A percentile compares a stretch with the other conserved stretches of the same genome.
These are phyloP conservation scores for Saccharomyces mikatae DNA, from an alignment of 805 yeast genomes.

Conservation along the genomic window DNA sequence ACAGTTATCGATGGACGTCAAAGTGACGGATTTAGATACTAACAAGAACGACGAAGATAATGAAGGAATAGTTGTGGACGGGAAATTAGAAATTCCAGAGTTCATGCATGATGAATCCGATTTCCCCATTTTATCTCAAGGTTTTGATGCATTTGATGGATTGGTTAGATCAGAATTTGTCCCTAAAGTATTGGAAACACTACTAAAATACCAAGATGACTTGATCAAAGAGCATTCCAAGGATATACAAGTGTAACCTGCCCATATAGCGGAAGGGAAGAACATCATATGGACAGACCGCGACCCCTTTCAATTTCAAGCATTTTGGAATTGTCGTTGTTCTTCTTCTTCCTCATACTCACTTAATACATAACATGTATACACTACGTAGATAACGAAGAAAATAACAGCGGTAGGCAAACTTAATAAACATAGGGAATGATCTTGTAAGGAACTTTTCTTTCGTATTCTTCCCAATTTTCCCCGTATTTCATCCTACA, in stretches of 20 bases:
- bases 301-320: background rate
- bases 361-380: conserved; percentile 2
- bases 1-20: conserved; percentile 42
- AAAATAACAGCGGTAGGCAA: background rate
- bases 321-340: background rate
- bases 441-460: conserved; percentile 77
- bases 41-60: conserved; percentile 19
- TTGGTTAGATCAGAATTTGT: conserved; percentile 40
- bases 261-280: background rate
- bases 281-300: background rate
- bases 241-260: conserved; percentile 39
- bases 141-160: conserved; percentile 34
- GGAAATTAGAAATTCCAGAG: conserved; percentile 49
- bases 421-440: conserved; percentile 74
- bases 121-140: conserved; percentile 49
- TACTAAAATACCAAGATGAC: conserved; percentile 54
- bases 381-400: conserved; percentile 1
- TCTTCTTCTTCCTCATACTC: background rate
- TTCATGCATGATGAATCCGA: conserved; percentile 72
- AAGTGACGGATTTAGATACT: conserved; percentile 21
- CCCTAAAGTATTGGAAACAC: conserved; percentile 42
- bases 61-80: conserved; percentile 34
- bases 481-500: conserved; percentile 80
- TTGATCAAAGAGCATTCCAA: conserved; percentile 53
- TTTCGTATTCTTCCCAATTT: conserved; percentile 78